These are phyloP conservation scores for Scortechinia acanthostroma DNA, from an alignment of 2,329 filamentous ascomycete genomes.

Conservation along the genomic window DNA sequence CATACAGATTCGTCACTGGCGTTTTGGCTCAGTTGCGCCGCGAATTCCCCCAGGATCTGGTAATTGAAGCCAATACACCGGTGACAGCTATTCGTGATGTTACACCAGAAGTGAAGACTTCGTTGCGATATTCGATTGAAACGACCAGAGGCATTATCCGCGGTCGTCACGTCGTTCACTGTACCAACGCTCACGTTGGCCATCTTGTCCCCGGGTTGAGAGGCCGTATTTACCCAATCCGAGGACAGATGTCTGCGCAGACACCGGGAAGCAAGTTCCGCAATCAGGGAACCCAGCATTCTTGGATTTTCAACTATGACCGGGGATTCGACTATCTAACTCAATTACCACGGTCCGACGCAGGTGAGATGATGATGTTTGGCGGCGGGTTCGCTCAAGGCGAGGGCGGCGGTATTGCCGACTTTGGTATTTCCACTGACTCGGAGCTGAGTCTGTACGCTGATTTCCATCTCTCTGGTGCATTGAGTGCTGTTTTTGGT, in stretches of 20 bases:
- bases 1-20: constrained; percentile 18
- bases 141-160: neutral
- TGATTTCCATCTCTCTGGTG: constrained; percentile 15
- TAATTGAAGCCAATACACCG: neutral
- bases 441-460: constrained; percentile 10
- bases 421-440: constrained; percentile 15
- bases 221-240: neutral
- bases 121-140: neutral
- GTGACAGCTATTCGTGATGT: neutral
- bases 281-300: constrained; percentile 12
- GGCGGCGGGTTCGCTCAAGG: constrained; percentile 17
- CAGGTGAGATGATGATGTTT: constrained; percentile 17
- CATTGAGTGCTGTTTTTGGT: constrained; percentile 14
- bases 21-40: constrained; percentile 7
- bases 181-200: neutral
- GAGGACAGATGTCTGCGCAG: neutral
- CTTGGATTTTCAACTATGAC: constrained; percentile 20
- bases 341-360: constrained; percentile 15
- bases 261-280: constrained; percentile 10
- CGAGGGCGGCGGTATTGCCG: constrained; percentile 11
- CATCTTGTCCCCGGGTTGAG: neutral
- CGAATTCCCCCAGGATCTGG: neutral
- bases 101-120: neutral
- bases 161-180: neutral
- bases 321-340: constrained; percentile 20